These are phyloP conservation scores for Starmerella kuoi DNA, from an alignment of 805 yeast genomes.

Conservation along the genomic window DNA sequence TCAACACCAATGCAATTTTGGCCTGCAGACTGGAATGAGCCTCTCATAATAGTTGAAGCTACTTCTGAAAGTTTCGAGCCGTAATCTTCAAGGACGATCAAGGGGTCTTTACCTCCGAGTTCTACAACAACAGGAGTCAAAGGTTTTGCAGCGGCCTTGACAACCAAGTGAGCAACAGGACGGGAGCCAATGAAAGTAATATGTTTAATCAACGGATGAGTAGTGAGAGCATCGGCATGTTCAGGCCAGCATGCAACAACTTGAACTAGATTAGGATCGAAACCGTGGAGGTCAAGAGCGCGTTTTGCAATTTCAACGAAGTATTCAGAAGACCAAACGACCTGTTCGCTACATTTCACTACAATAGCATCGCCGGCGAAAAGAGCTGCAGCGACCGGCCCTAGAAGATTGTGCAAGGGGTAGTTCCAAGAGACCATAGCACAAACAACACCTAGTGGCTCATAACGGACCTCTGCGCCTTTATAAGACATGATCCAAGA, in stretches of 20 bases:
- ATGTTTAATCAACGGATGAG: constrained; percentile 72
- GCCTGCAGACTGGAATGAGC: constrained; percentile 93
- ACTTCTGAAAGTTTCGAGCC: constrained; percentile 27
- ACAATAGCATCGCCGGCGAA: constrained; percentile 88
- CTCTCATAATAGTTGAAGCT: constrained; percentile 80
- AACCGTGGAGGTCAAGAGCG: constrained; percentile 61
- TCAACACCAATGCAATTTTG: constrained; percentile 98
- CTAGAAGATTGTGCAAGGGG: constrained; percentile 88
- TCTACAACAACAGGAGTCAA: constrained; percentile 92
- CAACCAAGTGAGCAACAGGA: constrained; percentile 83
- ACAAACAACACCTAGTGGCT: constrained; percentile 80
- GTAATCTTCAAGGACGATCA: constrained; percentile 57
- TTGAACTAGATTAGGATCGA: constrained; percentile 75
- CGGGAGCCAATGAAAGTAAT: constrained; percentile 94
- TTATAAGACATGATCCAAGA: constrained; percentile 79
- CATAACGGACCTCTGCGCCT: constrained; percentile 85
- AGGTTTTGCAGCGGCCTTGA: constrained; percentile 68
- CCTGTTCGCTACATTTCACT: constrained; percentile 91
- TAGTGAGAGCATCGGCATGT: constrained; percentile 73
- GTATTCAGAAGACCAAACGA: constrained; percentile 83
- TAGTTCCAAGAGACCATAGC: constrained; percentile 96
- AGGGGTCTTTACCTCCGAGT: constrained; percentile 92
- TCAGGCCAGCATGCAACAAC: constrained; percentile 80
- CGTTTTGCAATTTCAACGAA: constrained; percentile 59
- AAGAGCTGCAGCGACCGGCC: constrained; percentile 79